Conservation (phyloP, 148 eudicot species). For the Chenopodium quinoa region DNA sequence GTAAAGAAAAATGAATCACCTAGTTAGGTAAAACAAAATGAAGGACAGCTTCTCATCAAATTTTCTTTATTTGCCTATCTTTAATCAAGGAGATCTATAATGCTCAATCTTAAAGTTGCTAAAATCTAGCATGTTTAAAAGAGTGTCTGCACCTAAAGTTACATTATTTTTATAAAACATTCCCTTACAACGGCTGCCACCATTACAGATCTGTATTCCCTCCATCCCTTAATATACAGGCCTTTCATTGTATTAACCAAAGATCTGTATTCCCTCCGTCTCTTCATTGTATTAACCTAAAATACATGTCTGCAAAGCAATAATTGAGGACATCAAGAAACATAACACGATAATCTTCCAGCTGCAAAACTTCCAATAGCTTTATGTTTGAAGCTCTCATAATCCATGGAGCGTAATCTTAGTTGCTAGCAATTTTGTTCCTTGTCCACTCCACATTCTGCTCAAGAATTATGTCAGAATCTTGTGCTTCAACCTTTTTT, state of each 20-base stretch:
- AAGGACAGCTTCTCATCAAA: background rate
- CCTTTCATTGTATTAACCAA: too few species aligned
- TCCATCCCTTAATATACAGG: too few species aligned
- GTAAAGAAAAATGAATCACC: too few species aligned
- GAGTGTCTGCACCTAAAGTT: background rate
- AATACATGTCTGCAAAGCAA: background rate
- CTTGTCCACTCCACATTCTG: too few species aligned
- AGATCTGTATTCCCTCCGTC: too few species aligned
- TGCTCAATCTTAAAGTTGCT: background rate
- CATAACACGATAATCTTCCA: background rate
- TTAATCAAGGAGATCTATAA: background rate
- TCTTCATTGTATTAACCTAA: too few species aligned
- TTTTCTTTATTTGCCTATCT: background rate
- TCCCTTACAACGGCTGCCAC: background rate
- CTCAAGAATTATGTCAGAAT: too few species aligned
- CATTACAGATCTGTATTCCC: background rate
- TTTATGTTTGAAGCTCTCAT: background rate
- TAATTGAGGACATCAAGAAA: background rate
- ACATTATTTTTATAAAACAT: too few species aligned
- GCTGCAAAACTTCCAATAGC: background rate
- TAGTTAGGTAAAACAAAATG: background rate
- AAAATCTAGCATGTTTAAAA: background rate
- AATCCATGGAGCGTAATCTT: too few species aligned
- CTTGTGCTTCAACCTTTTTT: too few species aligned
- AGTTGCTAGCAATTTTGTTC: too few species aligned